These are phyloP conservation scores for Nitzschia putrida DNA, from an alignment of 108 stramenopile genomes.

Conservation along the genomic window DNA sequence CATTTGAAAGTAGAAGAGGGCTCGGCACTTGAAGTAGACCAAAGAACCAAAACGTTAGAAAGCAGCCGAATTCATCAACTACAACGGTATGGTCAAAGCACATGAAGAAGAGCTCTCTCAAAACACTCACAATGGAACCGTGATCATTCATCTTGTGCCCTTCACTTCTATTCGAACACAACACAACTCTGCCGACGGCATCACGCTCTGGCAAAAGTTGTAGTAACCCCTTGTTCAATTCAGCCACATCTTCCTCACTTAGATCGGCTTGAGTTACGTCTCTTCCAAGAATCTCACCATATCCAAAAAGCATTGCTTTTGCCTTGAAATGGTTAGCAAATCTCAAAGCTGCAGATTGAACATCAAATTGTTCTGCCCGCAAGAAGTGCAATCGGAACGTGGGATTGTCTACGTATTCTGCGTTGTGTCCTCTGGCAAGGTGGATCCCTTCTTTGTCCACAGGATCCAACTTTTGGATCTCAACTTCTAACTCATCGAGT, in stretches of 20 bases:
- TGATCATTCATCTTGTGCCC: background rate
- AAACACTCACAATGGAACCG: background rate
- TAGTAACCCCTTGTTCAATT: constrained; percentile 6
- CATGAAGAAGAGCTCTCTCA: too few species aligned
- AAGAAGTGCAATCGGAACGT: constrained; percentile 1
- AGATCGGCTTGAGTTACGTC: constrained; percentile 18
- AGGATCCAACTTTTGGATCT: background rate
- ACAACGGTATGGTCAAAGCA: too few species aligned
- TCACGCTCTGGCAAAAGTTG: constrained; percentile 27
- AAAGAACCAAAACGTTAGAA: background rate
- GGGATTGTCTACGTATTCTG: background rate
- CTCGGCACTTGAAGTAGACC: background rate
- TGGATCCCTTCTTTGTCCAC: background rate
- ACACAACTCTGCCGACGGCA: constrained; percentile 16
- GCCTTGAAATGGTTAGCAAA: constrained; percentile 27
- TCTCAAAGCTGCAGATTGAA: constrained; percentile 21
- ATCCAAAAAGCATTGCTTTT: constrained; percentile 32
- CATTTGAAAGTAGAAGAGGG: constrained; percentile 2
- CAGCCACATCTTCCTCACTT: background rate
- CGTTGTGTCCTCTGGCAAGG: background rate
- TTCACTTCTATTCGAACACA: background rate
- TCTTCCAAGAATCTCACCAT: constrained; percentile 16
- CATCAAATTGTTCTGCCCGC: constrained; percentile 1
- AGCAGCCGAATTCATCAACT: too few species aligned
- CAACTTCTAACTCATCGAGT: background rate